Percentiles rank a stretch among this genome's conserved stretches.
phyloP scores from a whole-genome alignment of 139 green algal species.

The Cymbomonas tetramitiformis region DNA sequence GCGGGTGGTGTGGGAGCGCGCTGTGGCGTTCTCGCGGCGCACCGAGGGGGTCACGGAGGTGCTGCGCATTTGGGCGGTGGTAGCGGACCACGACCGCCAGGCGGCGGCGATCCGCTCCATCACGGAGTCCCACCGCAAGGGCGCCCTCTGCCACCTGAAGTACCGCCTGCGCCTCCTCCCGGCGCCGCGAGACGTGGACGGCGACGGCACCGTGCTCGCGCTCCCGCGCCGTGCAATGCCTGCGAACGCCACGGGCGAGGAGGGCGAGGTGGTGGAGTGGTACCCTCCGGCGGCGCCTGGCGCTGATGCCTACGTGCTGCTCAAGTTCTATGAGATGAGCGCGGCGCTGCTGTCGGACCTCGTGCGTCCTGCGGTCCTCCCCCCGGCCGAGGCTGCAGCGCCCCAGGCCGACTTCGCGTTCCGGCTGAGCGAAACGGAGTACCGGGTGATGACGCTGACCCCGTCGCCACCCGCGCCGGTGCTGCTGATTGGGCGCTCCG shows the following conservation, averaged over 20 bases:
- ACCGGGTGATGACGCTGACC: slow-evolving; percentile 31
- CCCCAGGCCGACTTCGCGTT: slow-evolving; percentile 49
- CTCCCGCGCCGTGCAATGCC: too few species aligned
- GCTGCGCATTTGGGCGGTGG: slow-evolving; percentile 34
- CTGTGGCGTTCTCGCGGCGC: background rate
- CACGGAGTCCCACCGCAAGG: background rate
- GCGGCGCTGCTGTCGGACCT: slow-evolving; percentile 18
- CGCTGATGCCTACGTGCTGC: slow-evolving; percentile 38
- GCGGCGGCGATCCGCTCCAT: background rate
- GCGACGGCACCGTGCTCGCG: background rate
- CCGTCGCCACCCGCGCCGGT: too few species aligned
- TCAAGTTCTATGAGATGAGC: slow-evolving; percentile 42
- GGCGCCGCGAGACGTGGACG: background rate
- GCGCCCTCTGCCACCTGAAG: background rate
- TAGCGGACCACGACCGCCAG: slow-evolving; percentile 2
- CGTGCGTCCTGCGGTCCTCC: slow-evolving; percentile 15
- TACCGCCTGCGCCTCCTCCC: background rate
- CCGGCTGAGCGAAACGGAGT: slow-evolving; percentile 30
- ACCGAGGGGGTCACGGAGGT: slow-evolving; percentile 31
- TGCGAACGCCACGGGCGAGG: too few species aligned
- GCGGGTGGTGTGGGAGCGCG: background rate
- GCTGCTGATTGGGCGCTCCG: slow-evolving; percentile 51
- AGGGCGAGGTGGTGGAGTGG: background rate
- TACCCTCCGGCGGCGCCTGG: slow-evolving; percentile 25
- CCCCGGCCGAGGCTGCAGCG: slow-evolving; percentile 21